phyloP scores from a whole-genome alignment of 2,329 filamentous ascomycete genomes.

The Colletotrichum scovillei region DNA sequence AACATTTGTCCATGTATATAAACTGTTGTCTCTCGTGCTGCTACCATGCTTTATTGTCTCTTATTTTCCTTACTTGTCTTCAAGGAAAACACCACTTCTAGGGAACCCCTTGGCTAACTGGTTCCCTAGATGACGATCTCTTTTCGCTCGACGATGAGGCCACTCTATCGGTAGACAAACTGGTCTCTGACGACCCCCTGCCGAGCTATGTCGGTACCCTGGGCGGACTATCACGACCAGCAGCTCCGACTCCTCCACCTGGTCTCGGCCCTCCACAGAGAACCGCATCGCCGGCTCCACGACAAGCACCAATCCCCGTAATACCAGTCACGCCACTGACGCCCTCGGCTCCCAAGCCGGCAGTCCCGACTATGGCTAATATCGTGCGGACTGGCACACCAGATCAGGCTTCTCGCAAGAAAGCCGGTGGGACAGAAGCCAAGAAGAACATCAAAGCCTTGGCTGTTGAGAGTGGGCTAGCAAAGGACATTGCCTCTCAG shows the following conservation, averaged over 20 bases:
- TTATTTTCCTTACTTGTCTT: slow-evolving; percentile 39
- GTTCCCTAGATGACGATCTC: slow-evolving; percentile 70
- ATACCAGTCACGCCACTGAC: slow-evolving; percentile 26
- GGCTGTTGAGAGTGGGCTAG: slow-evolving; percentile 57
- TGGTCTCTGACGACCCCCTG: slow-evolving; percentile 70
- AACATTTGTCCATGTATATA: slow-evolving; percentile 54
- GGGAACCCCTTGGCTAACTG: slow-evolving; percentile 53
- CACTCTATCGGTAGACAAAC: slow-evolving; percentile 72
- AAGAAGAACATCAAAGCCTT: slow-evolving; percentile 59
- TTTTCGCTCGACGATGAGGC: slow-evolving; percentile 68
- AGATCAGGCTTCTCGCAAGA: slow-evolving; percentile 45
- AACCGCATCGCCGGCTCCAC: slow-evolving; percentile 47
- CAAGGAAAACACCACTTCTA: slow-evolving; percentile 11
- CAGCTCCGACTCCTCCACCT: slow-evolving; percentile 48
- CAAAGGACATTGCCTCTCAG: slow-evolving; percentile 57
- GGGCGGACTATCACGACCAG: slow-evolving; percentile 2
- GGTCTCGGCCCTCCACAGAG: slow-evolving; percentile 55
- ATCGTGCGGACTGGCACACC: slow-evolving; percentile 42
- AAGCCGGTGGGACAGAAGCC: slow-evolving; percentile 46
- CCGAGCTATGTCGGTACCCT: slow-evolving; percentile 9
- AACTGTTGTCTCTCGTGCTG: slow-evolving; percentile 43
- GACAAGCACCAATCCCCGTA: slow-evolving; percentile 34
- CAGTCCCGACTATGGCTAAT: slow-evolving; percentile 41
- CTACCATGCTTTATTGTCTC: slow-evolving; percentile 35
- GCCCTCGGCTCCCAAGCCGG: slow-evolving; percentile 27